Percentiles rank a stretch among this genome's conserved stretches.
These are phyloP conservation scores for Pulicaria dysenterica DNA, from an alignment of 129 eudicot species.

Conservation along the genomic window DNA sequence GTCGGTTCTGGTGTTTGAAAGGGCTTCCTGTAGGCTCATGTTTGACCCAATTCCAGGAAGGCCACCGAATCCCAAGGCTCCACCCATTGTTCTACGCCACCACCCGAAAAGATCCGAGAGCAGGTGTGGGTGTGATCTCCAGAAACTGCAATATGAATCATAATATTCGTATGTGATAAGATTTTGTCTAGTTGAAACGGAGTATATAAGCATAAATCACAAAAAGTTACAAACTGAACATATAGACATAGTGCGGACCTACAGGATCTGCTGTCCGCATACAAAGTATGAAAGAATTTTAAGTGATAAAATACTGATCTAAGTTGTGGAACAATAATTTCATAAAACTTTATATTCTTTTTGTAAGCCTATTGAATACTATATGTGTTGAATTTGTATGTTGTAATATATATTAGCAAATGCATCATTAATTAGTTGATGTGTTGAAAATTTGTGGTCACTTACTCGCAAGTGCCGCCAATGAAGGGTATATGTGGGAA, in stretches of 20 bases:
- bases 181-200: no score
- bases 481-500: slow-evolving; percentile 58
- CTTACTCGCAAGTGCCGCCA: slow-evolving; percentile 72
- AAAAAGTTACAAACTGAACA: not conserved
- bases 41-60: slow-evolving; percentile 52
- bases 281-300: no score
- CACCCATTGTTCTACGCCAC: slow-evolving; percentile 54
- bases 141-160: slow-evolving; percentile 48
- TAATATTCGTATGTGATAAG: not conserved
- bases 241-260: not conserved
- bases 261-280: not conserved
- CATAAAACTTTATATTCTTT: no score
- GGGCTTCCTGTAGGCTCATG: slow-evolving; percentile 57
- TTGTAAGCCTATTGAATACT: no score
- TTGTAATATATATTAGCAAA: no score
- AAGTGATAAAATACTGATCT: no score
- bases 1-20: slow-evolving; percentile 62
- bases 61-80: slow-evolving; percentile 44
- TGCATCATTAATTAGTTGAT: not conserved
- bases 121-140: slow-evolving; percentile 62
- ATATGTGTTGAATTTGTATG: no score
- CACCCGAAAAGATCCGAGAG: slow-evolving; percentile 54
- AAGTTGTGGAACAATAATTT: no score
- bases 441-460: not conserved
- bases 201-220: not conserved